Evolutionary conservation across 2,329 filamentous ascomycete genomes (phyloP).

Genomic region (Aspergillus calidoustus): DNA sequence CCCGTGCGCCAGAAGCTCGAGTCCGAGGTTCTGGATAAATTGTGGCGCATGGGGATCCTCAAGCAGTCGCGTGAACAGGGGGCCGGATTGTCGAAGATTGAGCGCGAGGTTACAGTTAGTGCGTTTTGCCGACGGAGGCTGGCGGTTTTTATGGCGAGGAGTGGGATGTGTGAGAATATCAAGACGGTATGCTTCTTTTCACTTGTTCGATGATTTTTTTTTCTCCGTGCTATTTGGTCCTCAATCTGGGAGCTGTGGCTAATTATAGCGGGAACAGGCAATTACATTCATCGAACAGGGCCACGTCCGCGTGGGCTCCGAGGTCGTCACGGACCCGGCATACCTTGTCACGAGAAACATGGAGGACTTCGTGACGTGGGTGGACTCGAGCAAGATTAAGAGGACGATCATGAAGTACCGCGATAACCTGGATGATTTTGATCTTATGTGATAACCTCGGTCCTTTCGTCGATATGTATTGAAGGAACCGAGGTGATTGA

Average conservation of each 20-base stretch:
- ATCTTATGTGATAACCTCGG: constrained; percentile 61
- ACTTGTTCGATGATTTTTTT: constrained; percentile 12
- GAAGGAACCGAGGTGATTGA: not conserved
- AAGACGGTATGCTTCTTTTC: constrained; percentile 63
- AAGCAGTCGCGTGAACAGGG: constrained; percentile 75
- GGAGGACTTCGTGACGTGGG: constrained; percentile 97
- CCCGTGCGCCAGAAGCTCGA: constrained; percentile 82
- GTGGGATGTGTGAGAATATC: constrained; percentile 90
- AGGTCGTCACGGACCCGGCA: constrained; percentile 86
- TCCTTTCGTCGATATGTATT: not conserved
- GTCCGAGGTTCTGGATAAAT: constrained; percentile 83
- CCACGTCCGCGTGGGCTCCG: constrained; percentile 87
- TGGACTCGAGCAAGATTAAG: constrained; percentile 96
- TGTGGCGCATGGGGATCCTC: constrained; percentile 89
- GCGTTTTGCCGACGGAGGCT: constrained; percentile 83
- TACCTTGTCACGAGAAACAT: constrained; percentile 86
- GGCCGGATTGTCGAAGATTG: constrained; percentile 70
- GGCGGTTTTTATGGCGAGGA: constrained; percentile 86
- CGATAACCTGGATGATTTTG: constrained; percentile 94
- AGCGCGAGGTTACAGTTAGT: constrained; percentile 85
- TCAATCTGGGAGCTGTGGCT: constrained; percentile 1
- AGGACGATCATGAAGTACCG: constrained; percentile 92
- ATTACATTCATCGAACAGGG: constrained; percentile 88
- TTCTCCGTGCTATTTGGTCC: not conserved
- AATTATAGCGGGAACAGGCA: constrained; percentile 36